A percentile compares a stretch with the other conserved stretches of the same genome.
Conservation (phyloP, 768 basidiomycete genomes). For the Harrya chromipes region DNA sequence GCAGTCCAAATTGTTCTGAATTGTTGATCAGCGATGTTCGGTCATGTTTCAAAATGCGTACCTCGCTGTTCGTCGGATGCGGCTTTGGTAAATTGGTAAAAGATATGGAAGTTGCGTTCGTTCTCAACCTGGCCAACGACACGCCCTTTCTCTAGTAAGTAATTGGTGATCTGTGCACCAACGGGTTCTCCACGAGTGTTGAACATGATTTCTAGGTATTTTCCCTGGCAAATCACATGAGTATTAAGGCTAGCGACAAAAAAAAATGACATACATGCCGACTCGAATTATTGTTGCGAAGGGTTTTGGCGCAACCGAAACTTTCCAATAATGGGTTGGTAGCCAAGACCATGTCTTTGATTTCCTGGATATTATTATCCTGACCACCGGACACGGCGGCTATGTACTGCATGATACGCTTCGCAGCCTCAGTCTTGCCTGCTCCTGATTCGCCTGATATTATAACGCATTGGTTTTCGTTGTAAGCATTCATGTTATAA, state of each 20-base stretch:
- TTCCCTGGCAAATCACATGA: constrained; percentile 59
- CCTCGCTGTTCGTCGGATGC: constrained; percentile 88
- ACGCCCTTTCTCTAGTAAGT: constrained; percentile 93
- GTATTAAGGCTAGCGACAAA: background rate
- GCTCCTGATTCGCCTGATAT: constrained; percentile 99
- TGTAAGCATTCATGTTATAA: constrained; percentile 99
- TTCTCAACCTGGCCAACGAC: constrained; percentile 96
- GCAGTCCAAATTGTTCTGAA: constrained; percentile 88
- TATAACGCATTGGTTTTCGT: constrained; percentile 99
- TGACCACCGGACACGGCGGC: constrained; percentile 91
- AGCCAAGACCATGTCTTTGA: constrained; percentile 99
- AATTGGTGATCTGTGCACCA: constrained; percentile 98
- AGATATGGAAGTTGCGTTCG: constrained; percentile 98
- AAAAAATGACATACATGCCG: constrained; percentile 74
- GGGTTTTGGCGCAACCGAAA: constrained; percentile 98
- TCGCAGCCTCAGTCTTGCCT: constrained; percentile 98
- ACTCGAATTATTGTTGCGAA: constrained; percentile 98
- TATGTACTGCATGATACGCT: constrained; percentile 99
- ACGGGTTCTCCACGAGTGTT: constrained; percentile 89
- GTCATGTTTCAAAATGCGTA: constrained; percentile 30
- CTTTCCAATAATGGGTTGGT: constrained; percentile 97
- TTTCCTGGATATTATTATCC: constrained; percentile 91
- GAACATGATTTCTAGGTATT: constrained; percentile 99
- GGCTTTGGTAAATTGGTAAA: constrained; percentile 98
- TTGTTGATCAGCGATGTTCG: constrained; percentile 12